phyloP scores from a whole-genome alignment of 306 rosid species.

The Prunus persica region Prunus_persica_NCBIv2 NC_034015.1:19226501-19227000 shows the following conservation, averaged over 20 bases:
- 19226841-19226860: slow-evolving; percentile 32
- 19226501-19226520: background rate
- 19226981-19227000: slow-evolving; percentile 60
- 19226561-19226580: background rate
- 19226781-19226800: slow-evolving; percentile 39
- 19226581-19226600: background rate
- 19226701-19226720: slow-evolving; percentile 3
- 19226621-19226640: slow-evolving; percentile 29
- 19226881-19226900: slow-evolving; percentile 52
- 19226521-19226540: background rate
- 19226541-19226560: background rate
- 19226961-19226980: slow-evolving; percentile 51
- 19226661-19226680: slow-evolving; percentile 16
- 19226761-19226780: slow-evolving; percentile 32
- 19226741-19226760: slow-evolving; percentile 25
- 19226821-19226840: slow-evolving; percentile 14
- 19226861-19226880: slow-evolving; percentile 17
- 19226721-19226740: slow-evolving; percentile 27
- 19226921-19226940: slow-evolving; percentile 60
- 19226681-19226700: slow-evolving; percentile 11
- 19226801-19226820: background rate
- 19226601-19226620: slow-evolving; percentile 6
- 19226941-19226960: slow-evolving; percentile 53
- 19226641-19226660: background rate
- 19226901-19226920: slow-evolving; percentile 52